phyloP scores from a whole-genome alignment of 306 rosid species.

The Biancaea sappan region DNA sequence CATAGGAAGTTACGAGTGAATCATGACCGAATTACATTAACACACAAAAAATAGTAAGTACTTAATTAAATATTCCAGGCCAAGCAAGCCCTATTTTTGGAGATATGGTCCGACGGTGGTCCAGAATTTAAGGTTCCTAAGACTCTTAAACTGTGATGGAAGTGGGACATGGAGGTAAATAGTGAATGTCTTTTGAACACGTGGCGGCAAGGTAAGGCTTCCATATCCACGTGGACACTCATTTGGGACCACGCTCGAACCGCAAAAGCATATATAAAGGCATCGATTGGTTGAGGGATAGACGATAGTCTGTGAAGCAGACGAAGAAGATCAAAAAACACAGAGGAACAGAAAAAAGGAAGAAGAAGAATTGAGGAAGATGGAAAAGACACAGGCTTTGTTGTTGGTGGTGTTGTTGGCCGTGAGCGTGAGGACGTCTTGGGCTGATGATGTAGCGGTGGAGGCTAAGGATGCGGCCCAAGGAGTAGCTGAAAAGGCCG shows the following conservation, averaged over 20 bases:
- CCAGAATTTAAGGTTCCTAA: background rate
- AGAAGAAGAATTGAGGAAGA: slow-evolving; percentile 16
- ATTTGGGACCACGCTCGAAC: no score
- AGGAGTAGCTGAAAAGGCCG: background rate
- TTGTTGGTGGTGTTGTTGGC: slow-evolving; percentile 39
- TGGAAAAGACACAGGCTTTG: slow-evolving; percentile 33
- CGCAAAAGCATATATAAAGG: background rate
- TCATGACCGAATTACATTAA: no score
- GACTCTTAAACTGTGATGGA: slow-evolving; percentile 13
- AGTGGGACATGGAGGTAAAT: background rate
- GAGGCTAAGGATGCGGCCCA: slow-evolving; percentile 28
- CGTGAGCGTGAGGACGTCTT: slow-evolving; percentile 28
- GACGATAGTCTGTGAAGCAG: no score
- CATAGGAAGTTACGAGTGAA: no score
- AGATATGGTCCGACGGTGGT: background rate
- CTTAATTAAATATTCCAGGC: no score
- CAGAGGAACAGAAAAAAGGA: no score
- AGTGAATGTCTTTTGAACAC: slow-evolving; percentile 24
- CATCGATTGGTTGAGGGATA: no score
- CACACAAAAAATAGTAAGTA: no score
- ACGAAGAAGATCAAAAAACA: no score
- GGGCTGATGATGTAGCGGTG: slow-evolving; percentile 25
- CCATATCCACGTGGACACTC: slow-evolving; percentile 34
- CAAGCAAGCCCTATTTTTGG: no score
- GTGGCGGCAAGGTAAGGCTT: slow-evolving; percentile 25